These are phyloP conservation scores for Fistulina hepatica DNA, from an alignment of 1,284 basidiomycete species.

Conservation along the genomic window DNA sequence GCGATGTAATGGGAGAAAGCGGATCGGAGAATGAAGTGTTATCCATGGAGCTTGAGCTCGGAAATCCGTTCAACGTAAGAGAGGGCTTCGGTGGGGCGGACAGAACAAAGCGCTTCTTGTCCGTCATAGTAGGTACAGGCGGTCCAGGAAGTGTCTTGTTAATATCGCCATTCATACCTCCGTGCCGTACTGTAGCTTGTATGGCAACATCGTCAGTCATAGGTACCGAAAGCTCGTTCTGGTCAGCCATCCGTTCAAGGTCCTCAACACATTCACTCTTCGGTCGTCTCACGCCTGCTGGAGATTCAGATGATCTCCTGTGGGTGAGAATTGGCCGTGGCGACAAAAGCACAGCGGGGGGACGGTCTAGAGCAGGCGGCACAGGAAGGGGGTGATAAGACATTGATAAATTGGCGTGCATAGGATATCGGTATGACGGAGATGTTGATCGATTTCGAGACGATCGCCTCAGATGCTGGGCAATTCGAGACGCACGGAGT, in stretches of 20 bases:
- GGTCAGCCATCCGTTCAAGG: conserved; percentile 58
- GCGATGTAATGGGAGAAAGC: too few species aligned
- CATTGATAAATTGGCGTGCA: conserved; percentile 9
- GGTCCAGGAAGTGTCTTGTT: conserved; percentile 54
- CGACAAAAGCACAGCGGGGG: conserved; percentile 33
- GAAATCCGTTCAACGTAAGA: too few species aligned
- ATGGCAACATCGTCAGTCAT: too few species aligned
- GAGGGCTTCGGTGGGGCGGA: too few species aligned
- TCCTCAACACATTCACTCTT: conserved; percentile 51
- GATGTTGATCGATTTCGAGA: conserved; percentile 51
- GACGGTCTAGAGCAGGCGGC: conserved; percentile 9
- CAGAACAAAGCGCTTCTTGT: too few species aligned
- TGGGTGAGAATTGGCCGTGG: conserved; percentile 52
- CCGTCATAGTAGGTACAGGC: conserved; percentile 37
- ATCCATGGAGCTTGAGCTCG: too few species aligned
- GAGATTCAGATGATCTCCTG: conserved; percentile 34
- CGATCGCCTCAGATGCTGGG: conserved; percentile 45
- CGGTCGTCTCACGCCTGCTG: conserved; percentile 26
- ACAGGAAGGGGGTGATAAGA: conserved; percentile 9
- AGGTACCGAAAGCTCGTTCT: conserved; percentile 21
- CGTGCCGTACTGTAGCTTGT: background rate
- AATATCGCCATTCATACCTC: conserved; percentile 13
- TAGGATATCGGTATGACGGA: conserved; percentile 25
- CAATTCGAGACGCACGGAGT: conserved; percentile 43
- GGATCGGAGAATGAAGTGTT: too few species aligned